A percentile compares a stretch with the other conserved stretches of the same genome.
Evolutionary conservation across 345 rosid genomes (phyloP).

Genomic region (Carallia brachiata): DNA sequence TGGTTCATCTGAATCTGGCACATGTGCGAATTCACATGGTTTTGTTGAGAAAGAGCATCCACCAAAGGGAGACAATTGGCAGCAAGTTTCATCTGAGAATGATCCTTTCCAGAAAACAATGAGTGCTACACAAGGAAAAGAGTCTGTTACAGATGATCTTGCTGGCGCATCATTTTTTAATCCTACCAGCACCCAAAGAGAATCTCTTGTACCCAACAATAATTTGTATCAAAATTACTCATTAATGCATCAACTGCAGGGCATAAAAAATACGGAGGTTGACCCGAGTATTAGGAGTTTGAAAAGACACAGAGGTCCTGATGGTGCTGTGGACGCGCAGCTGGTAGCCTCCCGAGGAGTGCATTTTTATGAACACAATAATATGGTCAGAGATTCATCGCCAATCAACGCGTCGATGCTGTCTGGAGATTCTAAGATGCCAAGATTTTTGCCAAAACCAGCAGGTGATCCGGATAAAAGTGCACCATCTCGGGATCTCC

Average conservation of each 20-base stretch:
- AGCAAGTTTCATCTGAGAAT: conserved; percentile 24
- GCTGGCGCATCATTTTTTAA: conserved; percentile 30
- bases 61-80: conserved; percentile 30
- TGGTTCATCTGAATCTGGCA: conserved; percentile 34
- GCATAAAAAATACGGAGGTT: conserved; percentile 45
- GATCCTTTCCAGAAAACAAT: conserved; percentile 23
- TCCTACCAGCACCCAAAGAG: conserved; percentile 38
- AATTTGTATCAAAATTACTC: conserved; percentile 41
- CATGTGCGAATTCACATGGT: conserved; percentile 35
- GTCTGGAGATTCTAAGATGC: conserved; percentile 37
- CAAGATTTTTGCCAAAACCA: conserved; percentile 26
- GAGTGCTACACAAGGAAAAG: conserved; percentile 26
- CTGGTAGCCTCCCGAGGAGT: conserved; percentile 37
- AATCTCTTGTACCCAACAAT: conserved; percentile 50
- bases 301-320: conserved; percentile 51
- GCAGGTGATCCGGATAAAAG: conserved; percentile 29
- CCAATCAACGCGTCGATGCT: conserved; percentile 18
- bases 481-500: conserved; percentile 33
- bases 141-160: conserved; percentile 24
- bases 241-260: conserved; percentile 51
- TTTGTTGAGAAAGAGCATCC: conserved; percentile 39
- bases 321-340: conserved; percentile 38
- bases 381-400: conserved; percentile 37
- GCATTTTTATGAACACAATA: conserved; percentile 34
- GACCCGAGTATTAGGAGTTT: conserved; percentile 46